Base-by-base conservation (phyloP, 1,284 basidiomycete genomes). In the Irpex lacteus region DNA sequence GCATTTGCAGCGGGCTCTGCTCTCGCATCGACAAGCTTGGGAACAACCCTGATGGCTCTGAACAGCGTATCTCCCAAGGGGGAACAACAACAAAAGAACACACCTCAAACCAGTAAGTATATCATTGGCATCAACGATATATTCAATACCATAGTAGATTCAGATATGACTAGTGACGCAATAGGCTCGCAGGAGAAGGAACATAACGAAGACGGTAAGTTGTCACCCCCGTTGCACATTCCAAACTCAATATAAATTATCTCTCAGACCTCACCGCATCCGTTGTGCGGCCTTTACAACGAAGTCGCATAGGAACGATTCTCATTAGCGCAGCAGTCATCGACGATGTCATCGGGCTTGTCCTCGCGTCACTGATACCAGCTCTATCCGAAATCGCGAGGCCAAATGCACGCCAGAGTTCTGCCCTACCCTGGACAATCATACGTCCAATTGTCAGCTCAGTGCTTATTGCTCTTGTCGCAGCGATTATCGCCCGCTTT, bases 311-410 rank as follows among this genome's bases (percentile, higher is more conserved):
- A 0, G 83, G 82, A 3, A 81, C 81, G 0, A 76, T 83, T 2
- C 74, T 87, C 13, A 75, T 83, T n/a, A 79, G 77, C 40, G 83
- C 84, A 0, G 85, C 85, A 0, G 75, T 87, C 18, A 76, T 85
- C 59, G 84, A 86, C 71, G 85, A 86, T 69, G 78, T 86, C 7
- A 71, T 85, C 8, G 85, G 82, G 0, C 78, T 86, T n/a, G 79
- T 86, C 53, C 76, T 87, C 36, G 76, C 80, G 5, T 77, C 80
- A 26, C 75, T 86, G 26, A 75, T 85, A 18, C 70, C 74, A 4
- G 72, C 76, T 0, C 70, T 85, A 0, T 77, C 70, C 2, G 37
- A 1, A 50, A 65, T 26, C 58, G 57, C 2, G 40, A 73, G 4
- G 58, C 38, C n/a, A 8, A 18, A 15, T 15, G 26, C 26, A 11